Conservation (phyloP, 805 yeast genomes). For the Metschnikowia lunata region DNA sequence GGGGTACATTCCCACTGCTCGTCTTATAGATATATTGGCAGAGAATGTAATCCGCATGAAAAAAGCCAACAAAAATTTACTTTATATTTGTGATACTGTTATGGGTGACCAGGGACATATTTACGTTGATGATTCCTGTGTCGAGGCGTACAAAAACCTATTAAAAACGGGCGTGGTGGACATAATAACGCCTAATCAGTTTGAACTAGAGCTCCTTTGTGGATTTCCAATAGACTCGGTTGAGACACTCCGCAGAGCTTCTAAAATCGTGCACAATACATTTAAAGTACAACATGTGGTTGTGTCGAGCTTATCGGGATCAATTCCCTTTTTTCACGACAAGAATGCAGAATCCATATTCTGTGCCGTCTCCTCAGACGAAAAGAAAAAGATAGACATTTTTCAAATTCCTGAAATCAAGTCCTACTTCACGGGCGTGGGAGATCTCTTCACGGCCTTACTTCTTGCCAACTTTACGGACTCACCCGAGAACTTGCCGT, state of each 20-base stretch:
- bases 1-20: constrained; percentile 18
- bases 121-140: constrained; percentile 16
- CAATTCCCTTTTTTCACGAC: constrained; percentile 9
- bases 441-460: constrained; percentile 83
- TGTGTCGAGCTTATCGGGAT: constrained; percentile 14
- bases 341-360: constrained; percentile 17
- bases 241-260: constrained; percentile 10
- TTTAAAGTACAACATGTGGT: constrained; percentile 14
- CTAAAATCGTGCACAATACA: constrained; percentile 8
- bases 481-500: constrained; percentile 17
- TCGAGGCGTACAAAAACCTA: constrained; percentile 12
- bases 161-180: constrained; percentile 10
- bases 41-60: constrained; percentile 9
- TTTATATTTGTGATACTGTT: constrained; percentile 18
- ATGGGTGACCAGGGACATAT: constrained; percentile 21
- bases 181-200: constrained; percentile 18
- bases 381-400: not conserved
- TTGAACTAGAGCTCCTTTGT: constrained; percentile 17
- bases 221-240: constrained; percentile 10
- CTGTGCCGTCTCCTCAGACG: constrained; percentile 24
- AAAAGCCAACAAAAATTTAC: constrained; percentile 14
- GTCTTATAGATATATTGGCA: constrained; percentile 11
- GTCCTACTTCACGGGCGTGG: constrained; percentile 92
- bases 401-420: constrained; percentile 59
- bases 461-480: constrained; percentile 57